phyloP scores from a whole-genome alignment of 305 asterid genomes.

The Rubia tinctorum region DNA sequence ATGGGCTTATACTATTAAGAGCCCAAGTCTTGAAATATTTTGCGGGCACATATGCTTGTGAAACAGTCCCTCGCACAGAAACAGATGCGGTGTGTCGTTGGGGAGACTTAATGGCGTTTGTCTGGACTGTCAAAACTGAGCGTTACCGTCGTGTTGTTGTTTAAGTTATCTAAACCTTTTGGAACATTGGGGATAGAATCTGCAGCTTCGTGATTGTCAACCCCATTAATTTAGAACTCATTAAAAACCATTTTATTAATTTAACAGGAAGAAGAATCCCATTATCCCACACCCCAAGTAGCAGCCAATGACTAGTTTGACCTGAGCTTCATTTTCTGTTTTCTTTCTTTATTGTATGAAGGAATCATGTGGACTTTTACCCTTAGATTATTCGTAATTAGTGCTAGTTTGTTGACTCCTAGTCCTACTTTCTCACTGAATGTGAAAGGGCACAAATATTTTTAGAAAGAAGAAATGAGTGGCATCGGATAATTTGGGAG shows the following conservation, averaged over 20 bases:
- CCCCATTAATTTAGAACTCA: slow-evolving; percentile 5
- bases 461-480: too few species aligned
- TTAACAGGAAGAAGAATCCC: slow-evolving; percentile 13
- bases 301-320: slow-evolving; percentile 11
- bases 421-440: slow-evolving; percentile 15
- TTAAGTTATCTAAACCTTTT: neutral
- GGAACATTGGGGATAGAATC: slow-evolving; percentile 10
- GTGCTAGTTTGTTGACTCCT: neutral
- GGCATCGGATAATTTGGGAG: too few species aligned
- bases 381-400: neutral
- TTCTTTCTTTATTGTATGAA: slow-evolving; percentile 6
- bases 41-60: neutral
- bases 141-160: slow-evolving; percentile 1
- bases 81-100: neutral
- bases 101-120: neutral
- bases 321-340: neutral
- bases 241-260: neutral
- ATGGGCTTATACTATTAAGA: neutral
- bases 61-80: neutral
- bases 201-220: slow-evolving; percentile 12
- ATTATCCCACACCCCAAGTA: neutral
- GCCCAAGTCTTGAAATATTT: neutral
- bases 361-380: neutral
- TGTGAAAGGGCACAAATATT: neutral
- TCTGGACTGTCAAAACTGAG: neutral